These are phyloP conservation scores for Cladobotryum protrusum DNA, from an alignment of 2,329 filamentous ascomycete genomes.

Conservation along the genomic window DNA sequence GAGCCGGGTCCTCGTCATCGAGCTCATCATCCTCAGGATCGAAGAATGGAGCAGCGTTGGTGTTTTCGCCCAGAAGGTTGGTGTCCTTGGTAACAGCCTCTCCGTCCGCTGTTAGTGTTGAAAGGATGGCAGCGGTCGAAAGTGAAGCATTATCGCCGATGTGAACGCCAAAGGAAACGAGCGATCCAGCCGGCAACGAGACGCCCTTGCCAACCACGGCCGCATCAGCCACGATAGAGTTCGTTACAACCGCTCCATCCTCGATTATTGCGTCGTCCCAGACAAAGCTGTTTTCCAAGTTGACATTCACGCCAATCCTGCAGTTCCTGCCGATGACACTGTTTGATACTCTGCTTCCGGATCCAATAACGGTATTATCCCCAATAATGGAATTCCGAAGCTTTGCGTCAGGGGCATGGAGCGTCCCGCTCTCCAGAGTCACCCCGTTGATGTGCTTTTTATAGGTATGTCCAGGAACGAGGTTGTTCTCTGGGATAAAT, in stretches of 20 bases:
- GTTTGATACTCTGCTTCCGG: conserved; percentile 62
- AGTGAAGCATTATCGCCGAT: conserved; percentile 57
- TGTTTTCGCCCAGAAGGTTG: conserved; percentile 40
- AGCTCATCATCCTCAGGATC: conserved; percentile 44
- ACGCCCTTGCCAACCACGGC: conserved; percentile 66
- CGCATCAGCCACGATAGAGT: conserved; percentile 70
- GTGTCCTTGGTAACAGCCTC: conserved; percentile 35
- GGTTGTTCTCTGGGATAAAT: conserved; percentile 81
- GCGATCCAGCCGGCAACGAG: conserved; percentile 61
- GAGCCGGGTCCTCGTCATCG: conserved; percentile 44
- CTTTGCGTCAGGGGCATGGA: conserved; percentile 64
- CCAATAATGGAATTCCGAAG: conserved; percentile 72
- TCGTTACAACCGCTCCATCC: conserved; percentile 63
- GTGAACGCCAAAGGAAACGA: conserved; percentile 73
- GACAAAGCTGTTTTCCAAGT: conserved; percentile 72
- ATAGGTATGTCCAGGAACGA: conserved; percentile 72
- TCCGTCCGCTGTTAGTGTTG: conserved; percentile 30
- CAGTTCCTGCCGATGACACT: conserved; percentile 81
- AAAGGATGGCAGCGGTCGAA: conserved; percentile 28
- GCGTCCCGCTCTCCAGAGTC: conserved; percentile 73
- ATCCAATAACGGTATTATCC: conserved; percentile 66
- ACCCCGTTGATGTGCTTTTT: conserved; percentile 61
- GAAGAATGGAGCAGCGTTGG: conserved; percentile 44
- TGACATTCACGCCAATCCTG: conserved; percentile 78
- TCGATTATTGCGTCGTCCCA: conserved; percentile 80